Conservation (phyloP, 2,329 filamentous ascomycete species). For the Apiospora marii region DNA sequence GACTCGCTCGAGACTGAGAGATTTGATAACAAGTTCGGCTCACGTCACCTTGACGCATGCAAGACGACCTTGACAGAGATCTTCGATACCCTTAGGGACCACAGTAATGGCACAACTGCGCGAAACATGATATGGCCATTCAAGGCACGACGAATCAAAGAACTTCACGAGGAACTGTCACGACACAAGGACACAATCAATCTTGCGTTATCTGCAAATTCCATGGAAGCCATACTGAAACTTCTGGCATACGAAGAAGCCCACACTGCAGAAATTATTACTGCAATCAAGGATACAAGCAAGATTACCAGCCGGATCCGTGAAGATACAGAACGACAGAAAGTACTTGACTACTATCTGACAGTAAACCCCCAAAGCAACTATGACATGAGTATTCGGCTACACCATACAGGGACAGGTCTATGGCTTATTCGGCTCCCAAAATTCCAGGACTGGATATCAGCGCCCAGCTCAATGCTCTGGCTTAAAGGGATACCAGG, state of each 20-base stretch:
- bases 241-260: no score
- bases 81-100: background rate
- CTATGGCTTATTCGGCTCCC: conserved; percentile 32
- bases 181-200: conserved; percentile 34
- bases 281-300: conserved; percentile 26
- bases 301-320: conserved; percentile 33
- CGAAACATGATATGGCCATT: no score
- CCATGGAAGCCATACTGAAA: conserved; percentile 29
- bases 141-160: conserved; percentile 31
- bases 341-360: no score
- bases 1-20: conserved; percentile 32
- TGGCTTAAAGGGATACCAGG: conserved; percentile 41
- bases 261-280: conserved; percentile 1
- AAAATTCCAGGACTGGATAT: conserved; percentile 35
- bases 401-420: conserved; percentile 36
- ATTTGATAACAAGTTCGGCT: conserved; percentile 24
- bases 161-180: conserved; percentile 33
- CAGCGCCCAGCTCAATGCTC: conserved; percentile 29
- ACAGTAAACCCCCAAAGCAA: conserved; percentile 36
- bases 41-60: conserved; percentile 32
- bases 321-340: no score
- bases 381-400: conserved; percentile 32
- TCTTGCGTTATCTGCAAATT: conserved; percentile 35
- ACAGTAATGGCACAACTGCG: no score
- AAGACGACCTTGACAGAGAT: conserved; percentile 26